Conservation (phyloP, 2,329 filamentous ascomycete genomes). For the Orbilia ellipsospora region DNA sequence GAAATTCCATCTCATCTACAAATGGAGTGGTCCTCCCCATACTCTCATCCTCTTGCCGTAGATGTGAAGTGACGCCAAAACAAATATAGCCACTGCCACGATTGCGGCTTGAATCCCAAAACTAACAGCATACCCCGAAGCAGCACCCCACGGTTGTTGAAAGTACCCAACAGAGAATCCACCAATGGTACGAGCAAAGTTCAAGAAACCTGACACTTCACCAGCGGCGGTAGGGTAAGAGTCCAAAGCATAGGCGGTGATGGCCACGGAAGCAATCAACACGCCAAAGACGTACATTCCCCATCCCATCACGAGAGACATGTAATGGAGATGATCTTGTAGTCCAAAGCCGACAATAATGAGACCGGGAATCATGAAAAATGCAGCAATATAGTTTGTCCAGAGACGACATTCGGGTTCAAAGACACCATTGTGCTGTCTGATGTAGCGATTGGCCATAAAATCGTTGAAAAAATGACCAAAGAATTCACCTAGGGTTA, state of each 20-base stretch:
- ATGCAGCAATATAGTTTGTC: constrained; percentile 55
- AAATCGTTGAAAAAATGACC: constrained; percentile 60
- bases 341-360: constrained; percentile 57
- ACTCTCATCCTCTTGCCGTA: constrained; percentile 55
- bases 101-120: constrained; percentile 58
- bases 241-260: constrained; percentile 56
- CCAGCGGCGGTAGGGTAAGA: constrained; percentile 56
- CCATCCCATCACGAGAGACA: constrained; percentile 57
- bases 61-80: constrained; percentile 59
- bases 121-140: constrained; percentile 54
- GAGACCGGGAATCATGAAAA: constrained; percentile 57
- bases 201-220: constrained; percentile 57
- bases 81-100: constrained; percentile 55
- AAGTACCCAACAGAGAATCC: constrained; percentile 58
- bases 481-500: constrained; percentile 58
- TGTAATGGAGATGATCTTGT: constrained; percentile 40
- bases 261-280: constrained; percentile 57
- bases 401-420: constrained; percentile 55
- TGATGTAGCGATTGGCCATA: constrained; percentile 58
- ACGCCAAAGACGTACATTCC: constrained; percentile 58
- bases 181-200: constrained; percentile 59
- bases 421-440: constrained; percentile 57
- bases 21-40: constrained; percentile 50
- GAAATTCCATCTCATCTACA: constrained; percentile 12
- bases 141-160: constrained; percentile 56